phyloP scores from a whole-genome alignment of 108 stramenopile species.

The Nannochloropsis gaditana region DNA sequence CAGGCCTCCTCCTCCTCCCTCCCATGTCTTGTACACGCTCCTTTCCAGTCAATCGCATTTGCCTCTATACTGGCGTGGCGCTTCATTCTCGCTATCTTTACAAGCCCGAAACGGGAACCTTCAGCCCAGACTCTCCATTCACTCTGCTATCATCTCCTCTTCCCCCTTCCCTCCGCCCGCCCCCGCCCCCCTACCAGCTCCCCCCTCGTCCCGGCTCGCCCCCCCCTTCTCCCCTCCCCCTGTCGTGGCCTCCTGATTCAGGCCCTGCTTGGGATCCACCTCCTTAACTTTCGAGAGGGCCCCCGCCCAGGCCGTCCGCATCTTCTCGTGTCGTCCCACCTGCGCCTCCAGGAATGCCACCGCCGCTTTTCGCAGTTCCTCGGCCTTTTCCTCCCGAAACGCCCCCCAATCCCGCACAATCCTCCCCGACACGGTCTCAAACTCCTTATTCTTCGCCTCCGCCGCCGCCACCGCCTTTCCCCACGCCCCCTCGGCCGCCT shows the following conservation, averaged over 20 bases:
- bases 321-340: not conserved
- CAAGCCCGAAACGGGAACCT: too few relatives aligned
- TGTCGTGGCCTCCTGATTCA: not conserved
- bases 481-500: not conserved
- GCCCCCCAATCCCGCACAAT: not conserved
- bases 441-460: not conserved
- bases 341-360: constrained; percentile 20
- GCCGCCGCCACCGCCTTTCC: not conserved
- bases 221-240: not conserved
- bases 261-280: constrained; percentile 39
- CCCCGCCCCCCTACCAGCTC: not conserved
- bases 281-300: constrained; percentile 49
- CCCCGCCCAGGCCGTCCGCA: constrained; percentile 13
- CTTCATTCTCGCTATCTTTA: too few relatives aligned
- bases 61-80: too few relatives aligned
- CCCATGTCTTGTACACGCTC: too few relatives aligned
- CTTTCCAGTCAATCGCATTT: too few relatives aligned
- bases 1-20: too few relatives aligned
- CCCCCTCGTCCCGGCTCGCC: not conserved
- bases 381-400: not conserved
- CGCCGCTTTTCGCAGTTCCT: not conserved
- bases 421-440: not conserved
- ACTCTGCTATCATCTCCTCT: not conserved
- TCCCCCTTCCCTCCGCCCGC: not conserved
- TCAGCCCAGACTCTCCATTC: not conserved